phyloP scores from a whole-genome alignment of 306 rosid species.

The Arachis hypogaea region DNA sequence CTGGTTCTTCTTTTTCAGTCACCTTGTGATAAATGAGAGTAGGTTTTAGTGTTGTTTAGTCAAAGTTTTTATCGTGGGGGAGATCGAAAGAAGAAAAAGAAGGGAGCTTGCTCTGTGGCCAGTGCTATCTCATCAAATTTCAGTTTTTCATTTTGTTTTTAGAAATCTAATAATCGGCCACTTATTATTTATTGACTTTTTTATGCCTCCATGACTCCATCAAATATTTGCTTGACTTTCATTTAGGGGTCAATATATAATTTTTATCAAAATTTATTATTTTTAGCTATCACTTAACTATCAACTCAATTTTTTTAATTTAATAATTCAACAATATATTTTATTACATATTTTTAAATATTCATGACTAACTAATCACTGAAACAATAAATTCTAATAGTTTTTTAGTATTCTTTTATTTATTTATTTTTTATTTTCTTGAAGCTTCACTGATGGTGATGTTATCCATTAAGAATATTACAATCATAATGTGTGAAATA shows the following conservation, averaged over 20 bases:
- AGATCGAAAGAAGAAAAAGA: not conserved
- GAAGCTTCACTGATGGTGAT: conserved; percentile 5
- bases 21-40: not conserved
- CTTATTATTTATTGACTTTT: conserved; percentile 13
- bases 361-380: too few relatives aligned
- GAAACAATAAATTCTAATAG: too few relatives aligned
- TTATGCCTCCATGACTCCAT: not conserved
- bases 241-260: not conserved
- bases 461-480: not conserved
- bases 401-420: too few relatives aligned
- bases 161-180: not conserved
- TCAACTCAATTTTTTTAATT: too few relatives aligned
- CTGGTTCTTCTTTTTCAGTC: not conserved
- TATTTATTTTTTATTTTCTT: not conserved
- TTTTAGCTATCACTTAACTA: too few relatives aligned
- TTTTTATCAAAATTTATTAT: not conserved
- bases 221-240: conserved; percentile 16
- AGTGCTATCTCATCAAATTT: not conserved
- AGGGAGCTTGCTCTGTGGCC: not conserved
- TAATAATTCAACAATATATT: too few relatives aligned
- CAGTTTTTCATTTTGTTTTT: conserved; percentile 6
- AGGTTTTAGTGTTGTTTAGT: not conserved
- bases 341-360: too few relatives aligned
- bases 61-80: conserved; percentile 12
- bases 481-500: conserved; percentile 5